phyloP scores from a whole-genome alignment of 768 basidiomycete species.

The Panaeolus papilionaceus region DNA sequence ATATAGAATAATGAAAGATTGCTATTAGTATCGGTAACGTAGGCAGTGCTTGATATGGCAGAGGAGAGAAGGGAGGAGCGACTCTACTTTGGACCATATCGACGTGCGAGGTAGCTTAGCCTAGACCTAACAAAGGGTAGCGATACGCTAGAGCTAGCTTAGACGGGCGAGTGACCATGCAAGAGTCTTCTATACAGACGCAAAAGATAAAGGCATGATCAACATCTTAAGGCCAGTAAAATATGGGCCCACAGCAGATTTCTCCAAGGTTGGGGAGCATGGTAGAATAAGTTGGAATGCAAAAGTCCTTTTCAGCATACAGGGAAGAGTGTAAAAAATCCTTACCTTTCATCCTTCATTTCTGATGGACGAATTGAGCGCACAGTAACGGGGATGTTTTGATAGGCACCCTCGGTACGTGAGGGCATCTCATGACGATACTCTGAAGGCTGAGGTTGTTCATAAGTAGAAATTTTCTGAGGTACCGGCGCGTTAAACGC shows the following conservation, averaged over 20 bases:
- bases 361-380: constrained; percentile 83
- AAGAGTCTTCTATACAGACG: constrained; percentile 54
- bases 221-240: constrained; percentile 19
- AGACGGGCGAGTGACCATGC: constrained; percentile 64
- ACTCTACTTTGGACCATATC: constrained; percentile 73
- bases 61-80: constrained; percentile 55
- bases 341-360: constrained; percentile 99
- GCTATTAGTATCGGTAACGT: constrained; percentile 85
- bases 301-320: constrained; percentile 25
- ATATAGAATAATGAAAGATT: constrained; percentile 59
- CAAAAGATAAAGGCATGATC: constrained; percentile 31
- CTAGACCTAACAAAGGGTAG: no score
- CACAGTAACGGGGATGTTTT: constrained; percentile 54
- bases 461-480: constrained; percentile 82
- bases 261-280: constrained; percentile 26
- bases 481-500: constrained; percentile 47
- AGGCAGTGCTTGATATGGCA: constrained; percentile 70
- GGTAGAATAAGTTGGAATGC: not conserved
- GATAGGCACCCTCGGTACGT: constrained; percentile 46
- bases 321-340: constrained; percentile 34
- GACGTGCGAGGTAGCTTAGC: constrained; percentile 49
- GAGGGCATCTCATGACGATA: constrained; percentile 48
- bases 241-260: constrained; percentile 37
- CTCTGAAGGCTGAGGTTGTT: constrained; percentile 63
- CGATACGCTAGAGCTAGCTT: no score